These are phyloP conservation scores for Beverwykella pulmonaria DNA, from an alignment of 495 filamentous ascomycete genomes.

Conservation along the genomic window DNA sequence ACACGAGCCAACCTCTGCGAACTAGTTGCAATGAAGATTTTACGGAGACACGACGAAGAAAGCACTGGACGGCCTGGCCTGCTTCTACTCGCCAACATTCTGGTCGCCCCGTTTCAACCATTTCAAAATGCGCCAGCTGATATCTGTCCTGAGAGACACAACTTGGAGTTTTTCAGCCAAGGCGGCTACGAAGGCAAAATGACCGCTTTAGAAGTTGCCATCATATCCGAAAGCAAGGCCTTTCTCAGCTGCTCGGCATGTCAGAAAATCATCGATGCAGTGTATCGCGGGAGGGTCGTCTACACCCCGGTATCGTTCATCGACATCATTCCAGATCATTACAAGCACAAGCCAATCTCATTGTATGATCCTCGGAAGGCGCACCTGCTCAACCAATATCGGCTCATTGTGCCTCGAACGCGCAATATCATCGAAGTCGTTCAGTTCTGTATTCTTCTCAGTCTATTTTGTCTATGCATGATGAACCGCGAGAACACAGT, in stretches of 20 bases:
- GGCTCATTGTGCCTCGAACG: conserved; percentile 69
- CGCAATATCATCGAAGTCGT: conserved; percentile 67
- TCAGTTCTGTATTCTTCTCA: conserved; percentile 66
- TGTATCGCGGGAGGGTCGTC: conserved; percentile 66
- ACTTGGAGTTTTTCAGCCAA: conserved; percentile 53
- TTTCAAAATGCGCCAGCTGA: conserved; percentile 68
- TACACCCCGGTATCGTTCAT: conserved; percentile 72
- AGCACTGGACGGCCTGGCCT: conserved; percentile 62
- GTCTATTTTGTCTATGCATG: conserved; percentile 67
- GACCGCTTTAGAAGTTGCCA: conserved; percentile 70
- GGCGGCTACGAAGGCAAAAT: conserved; percentile 61
- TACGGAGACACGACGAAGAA: conserved; percentile 69
- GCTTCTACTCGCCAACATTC: conserved; percentile 68
- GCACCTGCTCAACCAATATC: conserved; percentile 72
- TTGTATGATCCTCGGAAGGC: conserved; percentile 68
- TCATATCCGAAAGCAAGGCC: conserved; percentile 66
- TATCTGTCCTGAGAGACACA: conserved; percentile 51
- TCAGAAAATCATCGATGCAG: conserved; percentile 70
- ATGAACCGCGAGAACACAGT: conserved; percentile 54
- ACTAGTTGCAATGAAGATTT: conserved; percentile 64
- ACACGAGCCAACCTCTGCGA: conserved; percentile 71
- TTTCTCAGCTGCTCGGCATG: conserved; percentile 70
- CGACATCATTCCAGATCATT: conserved; percentile 72
- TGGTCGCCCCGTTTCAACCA: conserved; percentile 72
- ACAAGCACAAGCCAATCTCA: conserved; percentile 71